Base-by-base conservation (phyloP, 371 early-diverging fungal genomes). In the Smittium culicis region DNA sequence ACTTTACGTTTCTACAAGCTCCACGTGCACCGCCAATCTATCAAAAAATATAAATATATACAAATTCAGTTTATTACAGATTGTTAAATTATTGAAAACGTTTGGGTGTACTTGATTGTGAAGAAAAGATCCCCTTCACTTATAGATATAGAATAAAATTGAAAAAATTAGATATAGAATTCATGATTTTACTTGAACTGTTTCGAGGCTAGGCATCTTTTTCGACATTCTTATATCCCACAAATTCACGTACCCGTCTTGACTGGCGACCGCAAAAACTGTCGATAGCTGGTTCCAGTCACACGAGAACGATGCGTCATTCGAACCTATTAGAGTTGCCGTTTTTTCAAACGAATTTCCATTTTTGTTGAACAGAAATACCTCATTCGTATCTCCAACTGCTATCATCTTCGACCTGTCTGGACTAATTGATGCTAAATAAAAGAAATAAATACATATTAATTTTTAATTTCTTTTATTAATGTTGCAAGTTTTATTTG, bases 251-350 rank as follows among this genome's bases (percentile, higher is more conserved):
- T 75, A 82, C 16, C 91, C 91, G 72, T 90, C 88, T 73, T 89
- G 89, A 67, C 85, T 84, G 29, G 86, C 88, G 0, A 90, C 89
- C 0, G 92, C 89, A 78, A 90, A 88, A 65, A 78, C 79, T 66
- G 83, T 83, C 0, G 85, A 83, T 27, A 80, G 68, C 66, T 82
- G 83, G 72, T 85, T 89, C 89, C 90, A 92, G 29, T 89, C 80
- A 69, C 89, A 89, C 24, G 84, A 84, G 68, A 90, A 92, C 2
- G 78, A 86, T 81, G 76, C 74, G 24, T 71, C 72, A 35, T 70
- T 70, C 16, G 69, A 71, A 0, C 69, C 72, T 0, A 67, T 71
- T 56, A 75, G 57, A 3, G 68, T 71, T 5, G 69, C 70, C 24
- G 74, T 71, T 54, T 69, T 69, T 66, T 76, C 74, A 73, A 86